A percentile compares a stretch with the other conserved stretches of the same genome.
phyloP scores from a whole-genome alignment of 768 basidiomycete genomes.

The Tulasnella sp. region DNA sequence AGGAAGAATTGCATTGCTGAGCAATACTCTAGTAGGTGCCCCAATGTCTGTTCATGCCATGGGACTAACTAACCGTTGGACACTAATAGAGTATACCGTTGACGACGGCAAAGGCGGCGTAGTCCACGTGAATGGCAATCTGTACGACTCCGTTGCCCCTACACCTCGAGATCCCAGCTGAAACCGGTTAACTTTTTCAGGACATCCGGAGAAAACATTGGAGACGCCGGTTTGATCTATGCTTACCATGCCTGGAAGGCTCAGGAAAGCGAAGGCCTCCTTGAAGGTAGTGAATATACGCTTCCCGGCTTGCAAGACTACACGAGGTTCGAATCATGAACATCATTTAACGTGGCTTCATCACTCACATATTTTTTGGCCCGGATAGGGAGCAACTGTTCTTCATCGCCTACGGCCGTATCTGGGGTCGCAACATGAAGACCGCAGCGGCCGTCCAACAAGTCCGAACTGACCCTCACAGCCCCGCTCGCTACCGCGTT shows the following conservation, averaged over 20 bases:
- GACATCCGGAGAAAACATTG: conserved; percentile 87
- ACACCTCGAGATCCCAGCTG: background rate
- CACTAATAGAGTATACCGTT: conserved; percentile 54
- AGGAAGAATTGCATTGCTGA: conserved; percentile 82
- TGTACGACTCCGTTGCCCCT: conserved; percentile 18
- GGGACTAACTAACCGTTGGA: background rate
- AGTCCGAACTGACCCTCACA: conserved; percentile 81
- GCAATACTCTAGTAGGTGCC: conserved; percentile 64
- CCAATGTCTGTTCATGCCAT: background rate
- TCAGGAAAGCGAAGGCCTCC: conserved; percentile 49
- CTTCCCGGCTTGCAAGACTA: conserved; percentile 66
- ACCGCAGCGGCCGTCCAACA: conserved; percentile 38
- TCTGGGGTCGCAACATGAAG: conserved; percentile 58
- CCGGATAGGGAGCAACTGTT: conserved; percentile 75
- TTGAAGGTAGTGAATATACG: conserved; percentile 52
- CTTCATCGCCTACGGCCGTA: conserved; percentile 79
- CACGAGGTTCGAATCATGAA: conserved; percentile 36
- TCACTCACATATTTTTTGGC: background rate
- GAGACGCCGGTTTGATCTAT: conserved; percentile 74
- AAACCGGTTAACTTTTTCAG: conserved; percentile 16
- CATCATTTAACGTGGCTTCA: background rate
- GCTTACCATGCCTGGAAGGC: conserved; percentile 87
- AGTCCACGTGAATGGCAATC: conserved; percentile 69
- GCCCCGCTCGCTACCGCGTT: conserved; percentile 65
- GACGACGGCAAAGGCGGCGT: conserved; percentile 76